phyloP scores from a whole-genome alignment of 257 asterid species.

The Mitragyna speciosa region DNA sequence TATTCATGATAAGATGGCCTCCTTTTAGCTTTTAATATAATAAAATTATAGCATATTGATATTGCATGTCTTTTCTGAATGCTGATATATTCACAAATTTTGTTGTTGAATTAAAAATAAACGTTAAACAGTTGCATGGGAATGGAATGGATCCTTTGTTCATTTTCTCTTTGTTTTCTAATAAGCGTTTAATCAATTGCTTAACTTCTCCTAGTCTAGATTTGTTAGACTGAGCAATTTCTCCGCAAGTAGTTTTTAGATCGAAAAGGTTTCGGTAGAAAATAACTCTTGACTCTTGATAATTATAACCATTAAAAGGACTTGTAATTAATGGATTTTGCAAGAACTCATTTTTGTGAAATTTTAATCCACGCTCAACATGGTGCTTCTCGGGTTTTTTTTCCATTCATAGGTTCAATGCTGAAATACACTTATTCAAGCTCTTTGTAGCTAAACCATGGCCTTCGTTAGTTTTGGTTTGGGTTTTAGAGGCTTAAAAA shows the following conservation, averaged over 20 bases:
- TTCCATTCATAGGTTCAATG: not conserved
- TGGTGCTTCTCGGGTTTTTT: not conserved
- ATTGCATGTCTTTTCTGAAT: not conserved
- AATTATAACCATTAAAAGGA: too few species aligned
- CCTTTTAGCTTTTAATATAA: too few species aligned
- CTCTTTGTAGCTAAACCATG: not conserved
- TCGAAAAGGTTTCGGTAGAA: not conserved
- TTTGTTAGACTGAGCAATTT: not conserved
- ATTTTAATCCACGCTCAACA: not conserved
- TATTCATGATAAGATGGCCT: too few species aligned
- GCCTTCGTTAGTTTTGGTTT: not conserved
- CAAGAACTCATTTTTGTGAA: not conserved
- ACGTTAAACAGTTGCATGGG: too few species aligned
- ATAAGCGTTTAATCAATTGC: too few species aligned
- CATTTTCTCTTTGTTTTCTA: too few species aligned
- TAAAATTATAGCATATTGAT: not conserved
- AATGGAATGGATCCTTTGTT: too few species aligned
- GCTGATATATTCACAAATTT: not conserved
- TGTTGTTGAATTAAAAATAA: too few species aligned
- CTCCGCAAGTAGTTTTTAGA: not conserved
- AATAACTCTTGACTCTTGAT: too few species aligned
- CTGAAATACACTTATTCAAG: not conserved
- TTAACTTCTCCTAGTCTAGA: too few species aligned
- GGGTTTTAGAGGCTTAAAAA: not conserved
- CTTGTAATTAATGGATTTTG: not conserved